phyloP scores from a whole-genome alignment of 768 basidiomycete species.

The Thelephora aurantiotincta region DNA sequence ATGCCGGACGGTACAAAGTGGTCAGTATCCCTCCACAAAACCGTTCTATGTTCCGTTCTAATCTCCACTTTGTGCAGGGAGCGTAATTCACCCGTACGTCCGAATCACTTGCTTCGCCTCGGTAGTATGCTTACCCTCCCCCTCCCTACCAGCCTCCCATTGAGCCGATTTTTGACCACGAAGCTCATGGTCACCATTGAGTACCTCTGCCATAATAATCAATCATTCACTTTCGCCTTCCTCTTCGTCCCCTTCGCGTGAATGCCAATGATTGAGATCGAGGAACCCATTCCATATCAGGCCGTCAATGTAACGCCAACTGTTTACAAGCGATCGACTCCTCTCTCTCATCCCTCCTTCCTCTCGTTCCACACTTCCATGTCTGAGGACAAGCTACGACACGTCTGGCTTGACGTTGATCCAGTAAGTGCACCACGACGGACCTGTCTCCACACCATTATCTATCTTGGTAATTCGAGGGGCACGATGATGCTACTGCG shows the following conservation, averaged over 20 bases:
- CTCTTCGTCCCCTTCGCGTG: no score
- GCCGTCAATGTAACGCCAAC: no score
- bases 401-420: constrained; percentile 22
- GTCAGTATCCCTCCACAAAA: constrained; percentile 30
- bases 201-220: no score
- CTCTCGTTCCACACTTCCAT: background rate
- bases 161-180: constrained; percentile 53
- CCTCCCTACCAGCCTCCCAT: constrained; percentile 34
- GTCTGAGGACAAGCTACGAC: constrained; percentile 8
- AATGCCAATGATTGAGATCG: no score
- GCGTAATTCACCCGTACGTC: constrained; percentile 64
- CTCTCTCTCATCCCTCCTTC: no score
- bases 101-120: background rate
- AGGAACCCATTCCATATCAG: no score
- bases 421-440: constrained; percentile 13
- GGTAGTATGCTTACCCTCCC: constrained; percentile 2
- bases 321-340: background rate
- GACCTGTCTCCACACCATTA: background rate
- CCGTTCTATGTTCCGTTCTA: constrained; percentile 2
- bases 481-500: constrained; percentile 83
- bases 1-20: constrained; percentile 95
- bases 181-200: constrained; percentile 8
- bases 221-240: no score
- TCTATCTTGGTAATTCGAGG: constrained; percentile 25
- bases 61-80: constrained; percentile 35